Conservation (phyloP, 1,284 basidiomycete species). For the Papiliotrema terrestris region DNA sequence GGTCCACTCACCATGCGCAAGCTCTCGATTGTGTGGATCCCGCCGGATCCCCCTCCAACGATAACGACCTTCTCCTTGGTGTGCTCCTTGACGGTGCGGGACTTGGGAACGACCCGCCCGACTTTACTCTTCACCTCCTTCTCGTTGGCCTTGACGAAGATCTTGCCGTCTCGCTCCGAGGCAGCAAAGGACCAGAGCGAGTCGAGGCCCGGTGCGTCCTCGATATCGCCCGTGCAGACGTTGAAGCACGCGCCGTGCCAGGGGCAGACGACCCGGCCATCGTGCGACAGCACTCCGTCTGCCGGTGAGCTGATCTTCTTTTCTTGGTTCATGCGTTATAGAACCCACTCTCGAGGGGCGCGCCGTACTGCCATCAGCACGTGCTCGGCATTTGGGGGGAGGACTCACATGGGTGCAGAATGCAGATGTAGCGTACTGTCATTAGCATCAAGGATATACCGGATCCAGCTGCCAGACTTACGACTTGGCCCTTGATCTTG, state of each 20-base stretch:
- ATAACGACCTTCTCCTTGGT: conserved; percentile 66
- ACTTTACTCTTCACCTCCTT: conserved; percentile 68
- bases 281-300: conserved; percentile 79
- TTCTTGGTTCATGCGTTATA: background rate
- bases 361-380: conserved; percentile 38
- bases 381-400: background rate
- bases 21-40: conserved; percentile 75
- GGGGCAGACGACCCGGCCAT: conserved; percentile 77
- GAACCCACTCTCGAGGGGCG: conserved; percentile 35
- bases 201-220: conserved; percentile 85
- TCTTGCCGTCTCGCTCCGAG: conserved; percentile 61
- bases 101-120: conserved; percentile 52
- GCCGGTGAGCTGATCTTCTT: conserved; percentile 27
- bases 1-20: conserved; percentile 63
- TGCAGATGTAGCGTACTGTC: conserved; percentile 65
- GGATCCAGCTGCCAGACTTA: conserved; percentile 37
- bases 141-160: conserved; percentile 71
- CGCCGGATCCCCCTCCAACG: conserved; percentile 77
- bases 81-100: conserved; percentile 48
- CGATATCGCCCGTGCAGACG: conserved; percentile 63
- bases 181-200: conserved; percentile 79
- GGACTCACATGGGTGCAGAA: conserved; percentile 69
- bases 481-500: conserved; percentile 64
- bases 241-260: conserved; percentile 96
- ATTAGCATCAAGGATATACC: background rate